Evolutionary conservation across 768 basidiomycete genomes (phyloP).

Genomic region (Mycena sanguinolenta): DNA sequence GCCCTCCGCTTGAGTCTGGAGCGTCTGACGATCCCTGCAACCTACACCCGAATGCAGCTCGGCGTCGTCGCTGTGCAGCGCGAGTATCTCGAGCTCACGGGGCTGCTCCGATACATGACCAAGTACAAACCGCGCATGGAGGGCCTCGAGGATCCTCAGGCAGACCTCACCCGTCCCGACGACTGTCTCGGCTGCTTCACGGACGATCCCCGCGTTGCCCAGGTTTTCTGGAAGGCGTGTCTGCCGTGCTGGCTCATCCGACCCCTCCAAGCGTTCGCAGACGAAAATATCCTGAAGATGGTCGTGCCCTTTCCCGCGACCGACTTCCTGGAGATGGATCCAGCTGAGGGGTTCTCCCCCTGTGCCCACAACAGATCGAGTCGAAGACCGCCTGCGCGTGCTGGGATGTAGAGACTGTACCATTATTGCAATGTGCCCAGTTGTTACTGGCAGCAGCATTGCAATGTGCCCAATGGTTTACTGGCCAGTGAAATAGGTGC

Average conservation of each 20-base stretch:
- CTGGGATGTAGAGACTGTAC: too few relatives aligned
- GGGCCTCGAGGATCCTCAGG: slow-evolving; percentile 10
- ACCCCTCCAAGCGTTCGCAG: not conserved
- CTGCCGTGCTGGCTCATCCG: too few relatives aligned
- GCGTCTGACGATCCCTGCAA: not conserved
- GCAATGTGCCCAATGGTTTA: too few relatives aligned
- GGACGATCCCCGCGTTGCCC: slow-evolving; percentile 8
- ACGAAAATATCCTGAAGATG: slow-evolving; percentile 1
- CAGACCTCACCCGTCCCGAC: not conserved
- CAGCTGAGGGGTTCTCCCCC: slow-evolving; percentile 1
- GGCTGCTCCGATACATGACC: too few relatives aligned
- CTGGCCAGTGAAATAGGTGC: too few relatives aligned
- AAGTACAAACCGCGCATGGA: too few relatives aligned
- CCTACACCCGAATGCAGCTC: not conserved
- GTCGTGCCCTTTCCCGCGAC: not conserved
- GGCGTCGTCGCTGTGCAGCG: too few relatives aligned
- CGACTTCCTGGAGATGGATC: slow-evolving; percentile 6
- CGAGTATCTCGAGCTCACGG: too few relatives aligned
- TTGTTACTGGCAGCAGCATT: too few relatives aligned
- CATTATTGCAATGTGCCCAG: slow-evolving; percentile 12
- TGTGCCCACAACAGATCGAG: too few relatives aligned
- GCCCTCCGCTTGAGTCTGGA: not conserved
- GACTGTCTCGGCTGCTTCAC: slow-evolving; percentile 21
- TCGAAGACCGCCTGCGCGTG: too few relatives aligned
- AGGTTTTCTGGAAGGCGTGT: slow-evolving; percentile 11